These are phyloP conservation scores for Trichosporon sp. DNA, from an alignment of 1,284 basidiomycete species.

Conservation along the genomic window DNA sequence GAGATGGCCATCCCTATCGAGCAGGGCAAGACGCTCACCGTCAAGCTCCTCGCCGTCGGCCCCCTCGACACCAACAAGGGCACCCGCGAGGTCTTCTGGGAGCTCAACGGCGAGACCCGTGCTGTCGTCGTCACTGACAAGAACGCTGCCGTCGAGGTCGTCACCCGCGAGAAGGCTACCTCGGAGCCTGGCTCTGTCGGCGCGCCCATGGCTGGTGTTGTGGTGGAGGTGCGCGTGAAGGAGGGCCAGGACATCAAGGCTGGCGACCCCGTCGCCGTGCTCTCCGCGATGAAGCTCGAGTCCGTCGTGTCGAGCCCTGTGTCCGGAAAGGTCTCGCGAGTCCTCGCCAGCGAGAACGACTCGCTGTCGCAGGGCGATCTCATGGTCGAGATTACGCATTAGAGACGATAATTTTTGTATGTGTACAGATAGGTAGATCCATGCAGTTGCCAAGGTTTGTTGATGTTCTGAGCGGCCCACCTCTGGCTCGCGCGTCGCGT, in stretches of 20 bases:
- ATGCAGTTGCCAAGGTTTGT: no score
- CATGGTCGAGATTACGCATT: conserved; percentile 43
- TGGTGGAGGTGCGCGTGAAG: conserved; percentile 94
- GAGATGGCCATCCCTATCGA: conserved; percentile 97
- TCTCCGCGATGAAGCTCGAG: conserved; percentile 92
- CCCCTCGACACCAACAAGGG: conserved; percentile 86
- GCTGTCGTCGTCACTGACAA: conserved; percentile 92
- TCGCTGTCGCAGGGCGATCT: conserved; percentile 50
- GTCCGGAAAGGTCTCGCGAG: conserved; percentile 84
- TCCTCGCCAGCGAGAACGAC: conserved; percentile 68
- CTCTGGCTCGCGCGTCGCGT: no score
- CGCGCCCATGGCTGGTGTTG: conserved; percentile 77
- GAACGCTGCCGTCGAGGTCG: conserved; percentile 89
- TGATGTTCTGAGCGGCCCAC: no score
- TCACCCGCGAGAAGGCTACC: conserved; percentile 87
- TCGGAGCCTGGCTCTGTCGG: conserved; percentile 91
- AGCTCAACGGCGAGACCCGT: conserved; percentile 86
- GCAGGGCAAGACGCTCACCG: conserved; percentile 93
- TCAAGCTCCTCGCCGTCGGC: conserved; percentile 92
- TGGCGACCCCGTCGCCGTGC: conserved; percentile 67
- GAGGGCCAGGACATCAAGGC: conserved; percentile 96
- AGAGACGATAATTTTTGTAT: neutral
- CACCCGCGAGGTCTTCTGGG: conserved; percentile 93
- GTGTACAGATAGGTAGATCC: no score
- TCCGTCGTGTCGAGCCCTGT: conserved; percentile 91